A percentile compares a stretch with the other conserved stretches of the same genome.
These are phyloP conservation scores for Pinus tabuliformis DNA, from an alignment of 75 land plant genomes.

Conservation along the genomic window DNA sequence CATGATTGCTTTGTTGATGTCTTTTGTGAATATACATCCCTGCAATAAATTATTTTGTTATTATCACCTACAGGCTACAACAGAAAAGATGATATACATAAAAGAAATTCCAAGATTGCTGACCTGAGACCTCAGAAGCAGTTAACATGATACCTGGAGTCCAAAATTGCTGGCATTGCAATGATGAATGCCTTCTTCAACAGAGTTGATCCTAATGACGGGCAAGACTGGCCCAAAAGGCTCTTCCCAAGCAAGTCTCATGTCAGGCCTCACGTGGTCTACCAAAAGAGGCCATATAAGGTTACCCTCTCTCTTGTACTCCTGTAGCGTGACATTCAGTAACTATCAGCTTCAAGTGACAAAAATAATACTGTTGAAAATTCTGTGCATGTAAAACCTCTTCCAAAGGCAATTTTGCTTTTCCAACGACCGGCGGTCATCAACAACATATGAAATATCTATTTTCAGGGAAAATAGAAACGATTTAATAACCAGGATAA, in stretches of 20 bases:
- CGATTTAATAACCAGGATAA: no score
- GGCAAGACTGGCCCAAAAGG: conserved; percentile 94
- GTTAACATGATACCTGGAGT: conserved; percentile 60
- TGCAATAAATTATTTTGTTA: conserved; percentile 16
- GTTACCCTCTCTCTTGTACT: conserved; percentile 89
- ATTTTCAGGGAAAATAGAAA: background rate
- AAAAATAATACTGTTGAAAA: background rate
- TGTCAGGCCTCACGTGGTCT: conserved; percentile 86
- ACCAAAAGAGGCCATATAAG: conserved; percentile 89
- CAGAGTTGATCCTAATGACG: conserved; percentile 70
- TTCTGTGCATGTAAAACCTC: background rate
- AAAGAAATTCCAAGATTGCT: background rate
- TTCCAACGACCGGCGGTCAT: background rate
- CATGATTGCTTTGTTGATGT: conserved; percentile 91
- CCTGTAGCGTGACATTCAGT: conserved; percentile 16
- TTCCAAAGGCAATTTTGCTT: background rate
- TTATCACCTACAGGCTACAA: conserved; percentile 7
- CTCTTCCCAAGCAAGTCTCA: conserved; percentile 97
- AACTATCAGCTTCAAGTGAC: background rate
- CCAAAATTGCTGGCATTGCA: conserved; percentile 98
- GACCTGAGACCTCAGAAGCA: background rate
- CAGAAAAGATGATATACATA: background rate
- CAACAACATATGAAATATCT: background rate
- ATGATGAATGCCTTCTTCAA: conserved; percentile 93
- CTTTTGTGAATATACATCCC: conserved; percentile 92